A percentile compares a stretch with the other conserved stretches of the same genome.
Conservation (phyloP, 352 stramenopile genomes). For the Globisporangium recalcitrans region DNA sequence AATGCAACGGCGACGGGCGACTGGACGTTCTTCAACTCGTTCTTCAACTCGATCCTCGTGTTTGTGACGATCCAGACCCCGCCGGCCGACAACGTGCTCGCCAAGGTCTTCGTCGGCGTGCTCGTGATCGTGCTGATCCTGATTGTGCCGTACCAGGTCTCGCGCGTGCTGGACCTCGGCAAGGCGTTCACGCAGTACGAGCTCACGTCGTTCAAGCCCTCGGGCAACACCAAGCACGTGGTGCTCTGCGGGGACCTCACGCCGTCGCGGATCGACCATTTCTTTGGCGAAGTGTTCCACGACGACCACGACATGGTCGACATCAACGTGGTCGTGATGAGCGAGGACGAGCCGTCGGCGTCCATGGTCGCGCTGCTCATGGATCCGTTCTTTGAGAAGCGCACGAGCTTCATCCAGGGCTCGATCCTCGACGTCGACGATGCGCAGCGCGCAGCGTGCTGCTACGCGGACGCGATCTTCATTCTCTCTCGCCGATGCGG, state of each 20-base stretch:
- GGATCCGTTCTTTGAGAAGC: conserved; percentile 84
- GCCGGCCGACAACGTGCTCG: conserved; percentile 73
- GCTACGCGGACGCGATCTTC: conserved; percentile 68
- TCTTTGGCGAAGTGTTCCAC: conserved; percentile 86
- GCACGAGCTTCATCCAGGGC: conserved; percentile 76
- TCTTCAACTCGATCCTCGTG: conserved; percentile 86
- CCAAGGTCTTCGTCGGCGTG: conserved; percentile 75
- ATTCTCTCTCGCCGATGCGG: conserved; percentile 59
- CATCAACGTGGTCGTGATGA: conserved; percentile 72
- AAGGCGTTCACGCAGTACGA: conserved; percentile 73
- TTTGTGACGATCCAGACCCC: conserved; percentile 86
- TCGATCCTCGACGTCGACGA: conserved; percentile 79
- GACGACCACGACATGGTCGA: conserved; percentile 82
- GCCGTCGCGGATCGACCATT: conserved; percentile 73
- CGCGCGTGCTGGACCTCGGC: conserved; percentile 74
- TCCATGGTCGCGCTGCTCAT: conserved; percentile 71
- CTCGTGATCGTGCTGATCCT: conserved; percentile 83
- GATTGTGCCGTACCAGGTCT: conserved; percentile 83
- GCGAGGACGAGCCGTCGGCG: conserved; percentile 68
- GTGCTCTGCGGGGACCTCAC: conserved; percentile 83
- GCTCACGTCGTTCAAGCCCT: conserved; percentile 65
- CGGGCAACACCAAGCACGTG: conserved; percentile 55
- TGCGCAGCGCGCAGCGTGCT: conserved; percentile 59
- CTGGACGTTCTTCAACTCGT: conserved; percentile 87
- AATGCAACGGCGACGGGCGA: conserved; percentile 57